These are phyloP conservation scores for Sarcodon aspratus DNA, from an alignment of 768 basidiomycete genomes.

Conservation along the genomic window DNA sequence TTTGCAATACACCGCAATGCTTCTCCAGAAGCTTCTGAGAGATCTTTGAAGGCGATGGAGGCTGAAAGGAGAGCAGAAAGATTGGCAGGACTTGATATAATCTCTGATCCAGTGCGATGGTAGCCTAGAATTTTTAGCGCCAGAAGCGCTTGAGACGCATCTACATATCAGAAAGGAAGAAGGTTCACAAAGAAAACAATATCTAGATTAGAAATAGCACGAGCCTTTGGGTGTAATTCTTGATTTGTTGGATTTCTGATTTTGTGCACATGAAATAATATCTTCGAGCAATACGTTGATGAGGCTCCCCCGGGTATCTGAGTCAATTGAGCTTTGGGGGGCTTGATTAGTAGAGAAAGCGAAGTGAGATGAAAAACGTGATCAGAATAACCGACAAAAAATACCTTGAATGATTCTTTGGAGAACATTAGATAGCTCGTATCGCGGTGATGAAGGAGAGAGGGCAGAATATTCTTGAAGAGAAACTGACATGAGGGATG, in stretches of 20 bases:
- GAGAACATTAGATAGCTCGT: constrained; percentile 34
- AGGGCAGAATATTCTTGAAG: constrained; percentile 36
- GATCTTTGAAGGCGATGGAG: constrained; percentile 41
- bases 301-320: constrained; percentile 37
- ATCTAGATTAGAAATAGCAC: constrained; percentile 4
- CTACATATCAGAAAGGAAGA: constrained; percentile 23
- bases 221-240: background rate
- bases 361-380: background rate
- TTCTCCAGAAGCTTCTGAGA: constrained; percentile 50
- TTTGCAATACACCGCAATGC: constrained; percentile 75
- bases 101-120: constrained; percentile 52
- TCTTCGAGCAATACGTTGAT: constrained; percentile 51
- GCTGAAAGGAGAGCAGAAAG: constrained; percentile 44
- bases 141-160: constrained; percentile 53
- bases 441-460: constrained; percentile 31
- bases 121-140: constrained; percentile 70
- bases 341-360: constrained; percentile 19
- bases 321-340: constrained; percentile 34
- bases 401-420: constrained; percentile 28
- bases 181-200: background rate
- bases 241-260: background rate
- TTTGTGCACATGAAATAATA: constrained; percentile 26
- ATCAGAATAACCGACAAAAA: background rate
- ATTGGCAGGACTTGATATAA: constrained; percentile 44
- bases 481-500: constrained; percentile 30